A percentile compares a stretch with the other conserved stretches of the same genome.
phyloP scores from a whole-genome alignment of 192 early-diverging fungal species.

The Geosiphon pyriformis region DNA sequence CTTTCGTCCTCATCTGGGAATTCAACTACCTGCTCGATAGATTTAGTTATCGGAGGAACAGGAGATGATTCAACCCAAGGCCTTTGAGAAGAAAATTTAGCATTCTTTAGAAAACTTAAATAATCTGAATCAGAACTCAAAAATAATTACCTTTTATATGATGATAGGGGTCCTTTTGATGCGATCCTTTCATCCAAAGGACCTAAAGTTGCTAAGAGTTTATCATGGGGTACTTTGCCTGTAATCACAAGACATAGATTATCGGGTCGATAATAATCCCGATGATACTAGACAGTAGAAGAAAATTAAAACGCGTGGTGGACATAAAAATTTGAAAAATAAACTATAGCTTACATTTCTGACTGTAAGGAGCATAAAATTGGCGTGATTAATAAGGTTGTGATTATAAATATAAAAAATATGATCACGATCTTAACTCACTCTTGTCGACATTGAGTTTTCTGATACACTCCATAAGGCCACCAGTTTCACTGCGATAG shows the following conservation, averaged over 20 bases:
- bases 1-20: constrained; percentile 60
- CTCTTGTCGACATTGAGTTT: constrained; percentile 54
- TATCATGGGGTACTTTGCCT: constrained; percentile 39
- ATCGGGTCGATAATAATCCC: constrained; percentile 56
- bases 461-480: constrained; percentile 51
- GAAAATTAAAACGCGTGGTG: too few relatives aligned
- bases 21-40: constrained; percentile 40
- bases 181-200: constrained; percentile 49
- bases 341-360: constrained; percentile 18
- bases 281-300: constrained; percentile 42
- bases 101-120: not conserved
- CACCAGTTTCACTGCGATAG: constrained; percentile 58
- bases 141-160: constrained; percentile 42
- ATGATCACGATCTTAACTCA: too few relatives aligned
- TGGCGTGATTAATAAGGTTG: not conserved
- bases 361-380: not conserved
- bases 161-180: constrained; percentile 41
- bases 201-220: constrained; percentile 39
- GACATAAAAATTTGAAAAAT: too few relatives aligned
- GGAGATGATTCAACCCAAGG: constrained; percentile 53
- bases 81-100: constrained; percentile 15
- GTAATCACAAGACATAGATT: constrained; percentile 56
- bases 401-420: constrained; percentile 31
- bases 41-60: constrained; percentile 36
- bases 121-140: too few relatives aligned